Conservation (phyloP, 2,329 filamentous ascomycete species). For the Penicillium sp. region DNA sequence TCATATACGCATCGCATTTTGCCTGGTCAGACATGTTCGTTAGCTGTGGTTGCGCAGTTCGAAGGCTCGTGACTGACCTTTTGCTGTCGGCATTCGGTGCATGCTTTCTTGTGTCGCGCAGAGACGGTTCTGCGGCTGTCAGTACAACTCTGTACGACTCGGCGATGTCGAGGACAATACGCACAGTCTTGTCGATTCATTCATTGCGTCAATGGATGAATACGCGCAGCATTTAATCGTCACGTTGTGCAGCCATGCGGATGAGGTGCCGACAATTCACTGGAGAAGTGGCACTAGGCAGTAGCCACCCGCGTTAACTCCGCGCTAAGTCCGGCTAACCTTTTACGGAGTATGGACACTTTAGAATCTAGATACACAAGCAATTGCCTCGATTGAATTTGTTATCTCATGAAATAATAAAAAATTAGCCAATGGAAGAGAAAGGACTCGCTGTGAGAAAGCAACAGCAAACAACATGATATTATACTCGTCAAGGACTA, state of each 20-base stretch:
- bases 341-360: too few species aligned
- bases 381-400: too few species aligned
- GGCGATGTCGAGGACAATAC: neutral
- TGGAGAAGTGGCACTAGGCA: too few species aligned
- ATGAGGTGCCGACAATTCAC: too few species aligned
- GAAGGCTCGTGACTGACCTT: slow-evolving; percentile 26
- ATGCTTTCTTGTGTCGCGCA: slow-evolving; percentile 37
- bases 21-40: slow-evolving; percentile 20
- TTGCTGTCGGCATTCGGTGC: slow-evolving; percentile 43
- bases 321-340: too few species aligned
- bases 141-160: neutral
- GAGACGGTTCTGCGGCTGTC: slow-evolving; percentile 16
- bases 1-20: slow-evolving; percentile 38
- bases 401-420: too few species aligned
- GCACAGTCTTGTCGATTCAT: neutral
- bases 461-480: too few species aligned
- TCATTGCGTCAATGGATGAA: neutral
- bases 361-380: too few species aligned
- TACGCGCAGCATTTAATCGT: neutral
- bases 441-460: too few species aligned
- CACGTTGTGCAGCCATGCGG: neutral
- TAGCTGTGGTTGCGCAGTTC: neutral
- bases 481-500: too few species aligned
- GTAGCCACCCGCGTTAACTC: too few species aligned
- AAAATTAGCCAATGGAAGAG: too few species aligned